Evolutionary conservation across 495 filamentous ascomycete species (phyloP).

Genomic region (Neurospora sublineolata): DNA sequence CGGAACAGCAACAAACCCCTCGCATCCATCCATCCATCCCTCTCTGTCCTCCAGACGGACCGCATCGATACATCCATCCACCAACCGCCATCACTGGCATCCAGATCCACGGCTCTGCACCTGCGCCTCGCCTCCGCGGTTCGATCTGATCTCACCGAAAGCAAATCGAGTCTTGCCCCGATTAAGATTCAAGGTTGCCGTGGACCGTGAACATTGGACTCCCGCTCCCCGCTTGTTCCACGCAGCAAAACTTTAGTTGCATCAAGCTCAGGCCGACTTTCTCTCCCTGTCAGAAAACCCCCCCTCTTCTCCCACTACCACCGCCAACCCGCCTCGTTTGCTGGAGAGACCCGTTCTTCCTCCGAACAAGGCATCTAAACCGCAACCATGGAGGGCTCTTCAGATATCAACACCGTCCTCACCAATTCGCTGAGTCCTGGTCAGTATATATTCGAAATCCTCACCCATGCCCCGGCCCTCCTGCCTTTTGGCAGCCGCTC

Average conservation of each 20-base stretch:
- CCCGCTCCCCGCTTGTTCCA: conserved; percentile 24
- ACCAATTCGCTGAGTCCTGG: conserved; percentile 83
- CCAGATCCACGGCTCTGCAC: not conserved
- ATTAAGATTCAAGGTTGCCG: not conserved
- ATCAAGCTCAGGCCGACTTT: conserved; percentile 15
- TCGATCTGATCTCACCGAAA: not conserved
- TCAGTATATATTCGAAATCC: conserved; percentile 32
- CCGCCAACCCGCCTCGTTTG: conserved; percentile 4
- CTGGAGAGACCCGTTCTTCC: conserved; percentile 5
- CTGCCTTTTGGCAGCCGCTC: not conserved
- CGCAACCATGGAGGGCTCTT: conserved; percentile 36
- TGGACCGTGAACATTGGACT: conserved; percentile 16
- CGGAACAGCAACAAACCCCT: not conserved
- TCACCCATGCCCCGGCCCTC: conserved; percentile 5
- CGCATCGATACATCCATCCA: not conserved
- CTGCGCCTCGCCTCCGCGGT: not conserved
- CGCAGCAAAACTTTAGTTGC: conserved; percentile 25
- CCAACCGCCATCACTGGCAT: not conserved
- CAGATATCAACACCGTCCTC: conserved; percentile 58
- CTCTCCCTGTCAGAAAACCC: conserved; percentile 16
- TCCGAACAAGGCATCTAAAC: conserved; percentile 12
- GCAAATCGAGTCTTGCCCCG: not conserved
- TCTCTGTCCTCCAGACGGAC: not conserved
- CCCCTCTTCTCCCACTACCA: conserved; percentile 14
- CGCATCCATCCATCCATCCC: not conserved